These are phyloP conservation scores for Boletus rubropictus DNA, from an alignment of 768 basidiomycete species.

Conservation along the genomic window DNA sequence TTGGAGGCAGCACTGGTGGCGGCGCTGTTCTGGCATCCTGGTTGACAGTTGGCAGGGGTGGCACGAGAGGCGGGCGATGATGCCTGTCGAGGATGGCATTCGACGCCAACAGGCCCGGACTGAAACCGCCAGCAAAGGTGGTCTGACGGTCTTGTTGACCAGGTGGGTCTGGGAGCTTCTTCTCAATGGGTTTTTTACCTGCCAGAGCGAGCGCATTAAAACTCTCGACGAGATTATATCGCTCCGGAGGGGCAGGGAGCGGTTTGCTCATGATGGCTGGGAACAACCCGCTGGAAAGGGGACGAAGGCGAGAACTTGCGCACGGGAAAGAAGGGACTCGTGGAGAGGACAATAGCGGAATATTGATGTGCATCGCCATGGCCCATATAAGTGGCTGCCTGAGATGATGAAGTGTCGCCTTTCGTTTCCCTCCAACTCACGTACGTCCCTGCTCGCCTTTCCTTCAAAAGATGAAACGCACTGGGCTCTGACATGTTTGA, in stretches of 20 bases:
- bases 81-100: slow-evolving; percentile 7
- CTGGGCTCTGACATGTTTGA: slow-evolving; percentile 54
- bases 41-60: slow-evolving; percentile 7
- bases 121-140: slow-evolving; percentile 50
- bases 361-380: slow-evolving; percentile 13
- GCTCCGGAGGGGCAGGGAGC: slow-evolving; percentile 10
- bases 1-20: slow-evolving; percentile 5
- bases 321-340: slow-evolving; percentile 1
- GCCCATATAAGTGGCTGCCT: not conserved
- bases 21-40: not conserved
- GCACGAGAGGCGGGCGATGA: slow-evolving; percentile 6
- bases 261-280: slow-evolving; percentile 20
- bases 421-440: not conserved
- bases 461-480: slow-evolving; percentile 46
- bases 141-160: not conserved
- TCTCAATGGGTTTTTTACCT: slow-evolving; percentile 12
- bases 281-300: slow-evolving; percentile 3
- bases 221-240: slow-evolving; percentile 27
- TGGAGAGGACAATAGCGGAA: slow-evolving; percentile 11
- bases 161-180: slow-evolving; percentile 14
- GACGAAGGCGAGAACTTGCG: slow-evolving; percentile 12
- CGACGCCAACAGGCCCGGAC: slow-evolving; percentile 10
- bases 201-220: slow-evolving; percentile 32
- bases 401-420: not conserved
- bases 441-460: not conserved